Percentiles rank a stretch among this genome's conserved stretches.
Conservation (phyloP, 768 basidiomycete genomes). For the Lactifluus piperatus region DNA sequence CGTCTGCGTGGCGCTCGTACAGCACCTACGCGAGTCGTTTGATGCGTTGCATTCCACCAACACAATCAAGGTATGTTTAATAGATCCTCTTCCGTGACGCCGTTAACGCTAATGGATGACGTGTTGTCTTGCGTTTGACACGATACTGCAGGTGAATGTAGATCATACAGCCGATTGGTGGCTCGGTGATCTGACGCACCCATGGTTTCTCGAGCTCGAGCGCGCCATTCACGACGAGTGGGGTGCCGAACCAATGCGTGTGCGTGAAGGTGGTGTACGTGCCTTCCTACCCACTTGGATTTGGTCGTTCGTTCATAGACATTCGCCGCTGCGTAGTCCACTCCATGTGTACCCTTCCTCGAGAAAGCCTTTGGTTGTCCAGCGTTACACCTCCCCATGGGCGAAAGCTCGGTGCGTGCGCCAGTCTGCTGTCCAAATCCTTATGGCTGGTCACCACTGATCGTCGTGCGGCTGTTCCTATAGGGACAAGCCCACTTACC, state of each 20-base stretch:
- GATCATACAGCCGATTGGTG: slow-evolving; percentile 92
- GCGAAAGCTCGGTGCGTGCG: slow-evolving; percentile 69
- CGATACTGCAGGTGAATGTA: slow-evolving; percentile 49
- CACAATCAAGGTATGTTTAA: slow-evolving; percentile 46
- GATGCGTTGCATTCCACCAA: slow-evolving; percentile 57
- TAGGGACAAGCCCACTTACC: slow-evolving; percentile 90
- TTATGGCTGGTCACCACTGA: slow-evolving; percentile 1
- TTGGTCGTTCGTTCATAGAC: not conserved
- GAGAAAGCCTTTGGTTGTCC: slow-evolving; percentile 88
- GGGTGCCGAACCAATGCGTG: slow-evolving; percentile 76
- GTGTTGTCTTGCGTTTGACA: not conserved
- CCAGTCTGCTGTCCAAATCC: not conserved
- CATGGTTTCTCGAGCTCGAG: slow-evolving; percentile 84
- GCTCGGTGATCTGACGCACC: slow-evolving; percentile 79
- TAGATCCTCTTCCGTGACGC: not conserved
- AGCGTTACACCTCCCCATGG: slow-evolving; percentile 90
- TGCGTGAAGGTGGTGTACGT: slow-evolving; percentile 86
- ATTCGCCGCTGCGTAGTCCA: slow-evolving; percentile 45
- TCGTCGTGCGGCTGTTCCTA: not conserved
- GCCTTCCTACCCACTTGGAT: not conserved
- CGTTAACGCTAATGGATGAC: not conserved
- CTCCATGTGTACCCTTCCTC: slow-evolving; percentile 88
- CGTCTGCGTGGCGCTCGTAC: slow-evolving; percentile 52
- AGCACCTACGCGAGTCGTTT: slow-evolving; percentile 54
- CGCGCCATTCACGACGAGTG: slow-evolving; percentile 78